These are phyloP conservation scores for Rhizopus stolonifer DNA, from an alignment of 371 early-diverging fungal species.

Conservation along the genomic window DNA sequence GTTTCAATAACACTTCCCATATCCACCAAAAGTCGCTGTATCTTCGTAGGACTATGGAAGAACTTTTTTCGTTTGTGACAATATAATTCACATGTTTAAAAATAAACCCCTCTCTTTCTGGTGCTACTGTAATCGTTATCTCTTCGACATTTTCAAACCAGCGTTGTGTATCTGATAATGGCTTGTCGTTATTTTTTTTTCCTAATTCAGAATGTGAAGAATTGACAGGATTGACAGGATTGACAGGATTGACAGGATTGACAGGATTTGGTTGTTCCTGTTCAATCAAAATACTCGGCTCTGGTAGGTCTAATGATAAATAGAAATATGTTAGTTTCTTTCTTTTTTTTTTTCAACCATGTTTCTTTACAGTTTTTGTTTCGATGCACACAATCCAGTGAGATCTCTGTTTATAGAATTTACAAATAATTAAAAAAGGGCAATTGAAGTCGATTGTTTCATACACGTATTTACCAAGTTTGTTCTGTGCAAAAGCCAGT, in stretches of 20 bases:
- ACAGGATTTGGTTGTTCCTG: neutral
- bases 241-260: conserved; percentile 1
- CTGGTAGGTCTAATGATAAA: conserved; percentile 30
- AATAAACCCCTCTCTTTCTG: conserved; percentile 64
- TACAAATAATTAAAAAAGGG: too few species aligned
- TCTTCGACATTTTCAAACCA: conserved; percentile 58
- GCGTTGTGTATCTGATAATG: conserved; percentile 18
- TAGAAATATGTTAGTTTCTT: neutral
- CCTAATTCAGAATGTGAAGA: conserved; percentile 20
- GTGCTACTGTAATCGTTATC: conserved; percentile 63
- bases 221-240: conserved; percentile 11
- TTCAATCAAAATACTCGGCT: conserved; percentile 16
- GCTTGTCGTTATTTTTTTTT: neutral
- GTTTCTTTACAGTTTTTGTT: conserved; percentile 30
- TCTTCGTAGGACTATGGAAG: conserved; percentile 43
- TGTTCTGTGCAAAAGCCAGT: conserved; percentile 70
- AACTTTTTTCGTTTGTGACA: conserved; percentile 43
- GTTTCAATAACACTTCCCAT: conserved; percentile 30
- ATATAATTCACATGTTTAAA: conserved; percentile 55
- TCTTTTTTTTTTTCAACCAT: neutral
- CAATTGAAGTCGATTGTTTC: neutral
- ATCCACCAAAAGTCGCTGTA: conserved; percentile 54
- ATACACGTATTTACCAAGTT: conserved; percentile 47
- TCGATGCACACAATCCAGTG: conserved; percentile 26
- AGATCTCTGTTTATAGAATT: conserved; percentile 21